Percentiles rank a stretch among this genome's conserved stretches.
Evolutionary conservation across 2,329 filamentous ascomycete genomes (phyloP).

Genomic region (Aspergillus aculeatus): DNA sequence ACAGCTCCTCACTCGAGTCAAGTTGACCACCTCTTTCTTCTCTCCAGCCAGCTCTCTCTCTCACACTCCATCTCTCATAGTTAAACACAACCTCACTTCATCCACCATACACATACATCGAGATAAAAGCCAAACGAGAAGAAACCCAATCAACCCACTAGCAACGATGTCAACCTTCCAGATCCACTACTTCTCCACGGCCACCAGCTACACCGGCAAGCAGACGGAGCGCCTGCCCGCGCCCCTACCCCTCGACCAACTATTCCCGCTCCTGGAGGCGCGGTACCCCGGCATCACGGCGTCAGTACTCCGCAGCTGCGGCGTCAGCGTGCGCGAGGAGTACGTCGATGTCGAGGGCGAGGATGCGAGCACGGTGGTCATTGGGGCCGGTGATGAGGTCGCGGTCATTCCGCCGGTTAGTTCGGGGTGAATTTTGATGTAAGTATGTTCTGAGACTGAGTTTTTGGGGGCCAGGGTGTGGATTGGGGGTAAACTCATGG

Average conservation of each 20-base stretch:
- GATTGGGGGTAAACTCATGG: neutral
- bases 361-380: conserved; percentile 25
- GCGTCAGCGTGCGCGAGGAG: conserved; percentile 44
- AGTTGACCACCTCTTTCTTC: no score
- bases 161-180: conserved; percentile 32
- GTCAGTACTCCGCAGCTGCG: conserved; percentile 41
- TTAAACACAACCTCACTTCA: no score
- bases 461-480: neutral
- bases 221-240: conserved; percentile 42
- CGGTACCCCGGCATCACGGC: conserved; percentile 43
- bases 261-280: conserved; percentile 41
- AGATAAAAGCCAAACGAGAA: no score
- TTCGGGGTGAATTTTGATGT: conserved; percentile 36
- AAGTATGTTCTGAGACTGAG: neutral
- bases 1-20: no score
- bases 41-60: no score
- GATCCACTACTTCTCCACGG: conserved; percentile 49
- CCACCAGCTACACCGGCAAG: conserved; percentile 42
- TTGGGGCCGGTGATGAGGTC: conserved; percentile 43
- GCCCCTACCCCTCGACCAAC: conserved; percentile 37
- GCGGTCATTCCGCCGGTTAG: conserved; percentile 50
- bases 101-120: no score
- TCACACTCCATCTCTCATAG: no score
- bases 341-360: conserved; percentile 42
- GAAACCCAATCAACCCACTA: neutral